Evolutionary conservation across 2,329 filamentous ascomycete genomes (phyloP), one percentile per base, ranked within the genome.

Genomic region (Pseudogymnoascus sp.): DNA sequence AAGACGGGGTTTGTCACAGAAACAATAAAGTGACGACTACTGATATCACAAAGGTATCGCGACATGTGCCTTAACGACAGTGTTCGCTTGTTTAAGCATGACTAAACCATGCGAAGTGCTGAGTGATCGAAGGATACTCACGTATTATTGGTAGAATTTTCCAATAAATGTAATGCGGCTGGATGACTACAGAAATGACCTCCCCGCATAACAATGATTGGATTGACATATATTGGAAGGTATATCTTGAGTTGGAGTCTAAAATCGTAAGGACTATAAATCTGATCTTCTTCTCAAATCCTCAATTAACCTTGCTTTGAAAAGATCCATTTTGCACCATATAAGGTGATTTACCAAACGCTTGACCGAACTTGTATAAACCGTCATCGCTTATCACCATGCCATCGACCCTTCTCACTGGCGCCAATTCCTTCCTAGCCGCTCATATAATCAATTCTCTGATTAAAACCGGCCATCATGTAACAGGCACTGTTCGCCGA

Each of bases 361-460:
- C 21, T 47, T 26, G 11, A 47, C 11, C 11, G 77, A 97, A 97
- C 77, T 97, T 23, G 10, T 47, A 47, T 47, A 42, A 42, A 42
- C 39, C 18, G 18, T 45, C 54, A 36, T 18, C 54, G 4, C 16
- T 18, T 31, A 36, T 57, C 64, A 68, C 61, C 54, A 73, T 73
- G 71, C 69, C 72, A 8, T 66, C 67, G 42, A 69, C 68, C n/a
- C 70, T 73, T 51, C 66, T 73, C 47, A 73, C 71, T 23, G 71
- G 71, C 16, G 71, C 71, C 29, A 73, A 73, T 64, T 69, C 69
- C 36, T 72, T 73, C 63, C 66, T 73, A 1, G 71, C 68, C 29
- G 68, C 70, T 3, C 68, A 70, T 47, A 64, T 72, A 23, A 69
- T 73, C 60, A 67, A 71, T 64, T 62, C 67, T 23, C 70, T 73